Base-by-base conservation (phyloP, 345 rosid genomes). In the Salix arbutifolia region DNA sequence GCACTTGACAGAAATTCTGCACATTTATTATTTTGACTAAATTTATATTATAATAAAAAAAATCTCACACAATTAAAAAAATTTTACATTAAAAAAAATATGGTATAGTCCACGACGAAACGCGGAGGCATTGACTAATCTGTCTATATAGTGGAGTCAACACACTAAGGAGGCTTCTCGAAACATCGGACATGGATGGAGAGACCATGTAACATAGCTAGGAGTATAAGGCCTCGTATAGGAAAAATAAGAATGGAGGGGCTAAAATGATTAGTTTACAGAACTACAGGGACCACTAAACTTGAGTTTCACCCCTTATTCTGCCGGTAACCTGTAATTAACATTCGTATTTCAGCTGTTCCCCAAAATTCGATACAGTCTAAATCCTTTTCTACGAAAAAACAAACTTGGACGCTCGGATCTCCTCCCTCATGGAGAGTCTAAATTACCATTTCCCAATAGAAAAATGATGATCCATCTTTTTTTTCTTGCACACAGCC, bases 111-210 rank as follows among this genome's bases (percentile, higher is more conserved):
- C n/a, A n/a, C n/a, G n/a, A 30, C 31, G 3, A 30, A 4, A 4
- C 31, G 0, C 33, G 0, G 33, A 0, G 4, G 4, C 33, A 4
- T 31, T 31, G 5, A 0, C 5, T 4, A 31, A 4, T 35, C 3
- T 9, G 44, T 53, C 25, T 0, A 0, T 19, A 8, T 7, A 23
- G 60, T 2, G 3, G 21, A 21, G 9, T 2, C 8, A 40, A 40
- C 44, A 40, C 44, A 10, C 13, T 10, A 2, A 10, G 44, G 44
- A 40, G 13, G 44, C 13, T 40, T 40, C 44, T 40, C 13, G 44
- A 10, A 40, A 40, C 44, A 40, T 40, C 44, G n/a, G 9, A 2
- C 25, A 53, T 9, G 60, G n/a, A 53, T 8, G n/a, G 3, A 7
- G 25, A 53, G 23, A 53, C n/a, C 9, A 8, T 53, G 60, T 2